phyloP scores from a whole-genome alignment of 352 stramenopile genomes.

The Blastocystis sp. region DNA sequence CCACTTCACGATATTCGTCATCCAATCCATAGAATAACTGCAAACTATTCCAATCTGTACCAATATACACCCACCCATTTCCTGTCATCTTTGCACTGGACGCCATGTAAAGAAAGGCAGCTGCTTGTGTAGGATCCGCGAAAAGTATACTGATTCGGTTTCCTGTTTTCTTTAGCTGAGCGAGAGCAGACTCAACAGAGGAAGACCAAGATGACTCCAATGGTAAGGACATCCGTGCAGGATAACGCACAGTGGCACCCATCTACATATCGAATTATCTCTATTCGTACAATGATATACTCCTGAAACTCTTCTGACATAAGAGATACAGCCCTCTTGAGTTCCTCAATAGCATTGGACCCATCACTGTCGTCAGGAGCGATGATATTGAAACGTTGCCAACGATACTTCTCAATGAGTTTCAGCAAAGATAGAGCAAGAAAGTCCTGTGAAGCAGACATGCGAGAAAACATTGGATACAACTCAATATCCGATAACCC shows the following conservation, averaged over 20 bases:
- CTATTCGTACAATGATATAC: not conserved
- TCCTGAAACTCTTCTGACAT: slow-evolving; percentile 27
- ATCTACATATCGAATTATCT: not conserved
- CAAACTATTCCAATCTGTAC: slow-evolving; percentile 45
- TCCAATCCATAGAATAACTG: not conserved
- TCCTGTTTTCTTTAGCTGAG: not conserved
- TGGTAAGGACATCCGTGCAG: not conserved
- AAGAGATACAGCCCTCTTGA: not conserved
- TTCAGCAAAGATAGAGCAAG: slow-evolving; percentile 6
- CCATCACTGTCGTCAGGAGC: slow-evolving; percentile 23
- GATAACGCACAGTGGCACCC: not conserved
- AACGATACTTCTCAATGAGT: slow-evolving; percentile 31
- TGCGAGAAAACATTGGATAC: not conserved
- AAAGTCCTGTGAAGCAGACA: slow-evolving; percentile 38
- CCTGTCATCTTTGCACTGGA: slow-evolving; percentile 19
- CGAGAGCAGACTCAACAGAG: not conserved
- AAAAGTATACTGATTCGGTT: slow-evolving; percentile 56
- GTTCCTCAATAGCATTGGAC: slow-evolving; percentile 6
- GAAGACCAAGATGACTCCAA: not conserved
- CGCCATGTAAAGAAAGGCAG: slow-evolving; percentile 11
- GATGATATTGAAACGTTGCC: slow-evolving; percentile 51
- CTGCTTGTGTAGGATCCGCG: not conserved
- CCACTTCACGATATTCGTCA: not conserved
- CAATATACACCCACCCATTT: slow-evolving; percentile 57
- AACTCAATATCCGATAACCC: not conserved